Percentiles rank a stretch among this genome's conserved stretches.
Conservation (phyloP, 306 rosid genomes). For the Albizia julibrissin region DNA sequence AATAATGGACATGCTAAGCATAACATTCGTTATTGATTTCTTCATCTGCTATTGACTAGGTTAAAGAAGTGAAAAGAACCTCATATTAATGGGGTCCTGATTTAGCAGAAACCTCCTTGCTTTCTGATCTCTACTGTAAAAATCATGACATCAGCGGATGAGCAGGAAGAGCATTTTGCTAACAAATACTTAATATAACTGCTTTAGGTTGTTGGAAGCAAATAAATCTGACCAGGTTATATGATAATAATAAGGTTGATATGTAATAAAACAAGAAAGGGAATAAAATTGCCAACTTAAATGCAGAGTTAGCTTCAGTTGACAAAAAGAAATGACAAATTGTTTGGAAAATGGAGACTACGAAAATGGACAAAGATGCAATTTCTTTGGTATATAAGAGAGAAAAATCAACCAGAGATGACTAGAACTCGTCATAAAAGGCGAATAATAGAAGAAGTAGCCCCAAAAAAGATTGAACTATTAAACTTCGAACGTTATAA, state of each 20-base stretch:
- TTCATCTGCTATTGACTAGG: not conserved
- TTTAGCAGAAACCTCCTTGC: constrained; percentile 1
- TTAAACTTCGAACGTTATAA: not conserved
- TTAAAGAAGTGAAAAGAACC: not conserved
- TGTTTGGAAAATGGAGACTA: not conserved
- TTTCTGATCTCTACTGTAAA: not conserved
- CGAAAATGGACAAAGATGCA: constrained; percentile 17
- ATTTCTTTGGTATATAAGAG: not conserved
- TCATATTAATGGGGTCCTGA: constrained; percentile 4
- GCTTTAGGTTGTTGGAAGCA: not conserved
- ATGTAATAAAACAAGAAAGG: not conserved
- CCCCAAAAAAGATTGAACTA: not conserved
- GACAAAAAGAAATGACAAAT: not conserved
- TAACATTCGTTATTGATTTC: not conserved
- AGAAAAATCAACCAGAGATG: not conserved
- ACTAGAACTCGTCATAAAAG: not conserved
- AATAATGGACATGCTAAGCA: not conserved
- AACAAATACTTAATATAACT: constrained; percentile 8
- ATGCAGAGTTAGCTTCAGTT: not conserved
- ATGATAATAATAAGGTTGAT: constrained; percentile 1
- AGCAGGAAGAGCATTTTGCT: not conserved
- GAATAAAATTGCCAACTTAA: constrained; percentile 4
- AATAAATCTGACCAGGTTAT: not conserved
- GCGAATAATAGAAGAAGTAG: not conserved
- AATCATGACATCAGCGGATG: not conserved